Conservation (phyloP, 2,329 filamentous ascomycete genomes). For the Didymella keratinophila region DNA sequence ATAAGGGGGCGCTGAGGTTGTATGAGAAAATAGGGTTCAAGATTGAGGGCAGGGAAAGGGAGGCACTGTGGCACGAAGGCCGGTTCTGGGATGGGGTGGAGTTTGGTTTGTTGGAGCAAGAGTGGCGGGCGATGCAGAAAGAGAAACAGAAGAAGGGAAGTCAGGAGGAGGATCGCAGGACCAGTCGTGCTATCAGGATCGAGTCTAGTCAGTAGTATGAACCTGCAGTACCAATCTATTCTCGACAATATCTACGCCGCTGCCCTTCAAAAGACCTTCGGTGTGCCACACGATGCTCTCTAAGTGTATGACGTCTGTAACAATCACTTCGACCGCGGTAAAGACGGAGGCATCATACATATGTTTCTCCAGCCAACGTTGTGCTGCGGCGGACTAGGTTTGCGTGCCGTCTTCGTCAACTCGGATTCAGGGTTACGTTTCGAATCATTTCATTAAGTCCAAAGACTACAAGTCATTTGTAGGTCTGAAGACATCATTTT, state of each 20-base stretch:
- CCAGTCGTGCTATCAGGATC: conserved; percentile 13
- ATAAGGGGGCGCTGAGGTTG: conserved; percentile 53
- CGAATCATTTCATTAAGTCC: too few relatives aligned
- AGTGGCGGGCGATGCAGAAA: conserved; percentile 33
- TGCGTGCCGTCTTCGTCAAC: too few relatives aligned
- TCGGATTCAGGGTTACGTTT: too few relatives aligned
- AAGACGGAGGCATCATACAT: too few relatives aligned
- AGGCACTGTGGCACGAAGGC: conserved; percentile 56
- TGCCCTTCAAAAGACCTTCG: background rate
- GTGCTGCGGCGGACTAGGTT: too few relatives aligned
- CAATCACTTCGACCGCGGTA: too few relatives aligned
- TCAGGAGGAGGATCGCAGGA: background rate
- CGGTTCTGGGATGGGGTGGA: conserved; percentile 47
- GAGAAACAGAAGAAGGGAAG: conserved; percentile 1
- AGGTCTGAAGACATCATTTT: too few relatives aligned
- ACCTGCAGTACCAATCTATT: background rate
- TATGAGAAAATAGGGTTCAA: conserved; percentile 59
- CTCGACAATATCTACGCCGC: background rate
- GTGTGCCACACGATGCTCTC: too few relatives aligned
- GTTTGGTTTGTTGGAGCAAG: conserved; percentile 40
- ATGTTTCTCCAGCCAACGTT: too few relatives aligned
- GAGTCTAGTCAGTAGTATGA: background rate
- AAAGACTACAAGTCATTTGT: too few relatives aligned
- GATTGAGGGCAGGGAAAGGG: conserved; percentile 54
- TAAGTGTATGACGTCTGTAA: too few relatives aligned